These are phyloP conservation scores for Leishmania aethiopica DNA, from an alignment of 208 protist genomes.

Conservation along the genomic window DNA sequence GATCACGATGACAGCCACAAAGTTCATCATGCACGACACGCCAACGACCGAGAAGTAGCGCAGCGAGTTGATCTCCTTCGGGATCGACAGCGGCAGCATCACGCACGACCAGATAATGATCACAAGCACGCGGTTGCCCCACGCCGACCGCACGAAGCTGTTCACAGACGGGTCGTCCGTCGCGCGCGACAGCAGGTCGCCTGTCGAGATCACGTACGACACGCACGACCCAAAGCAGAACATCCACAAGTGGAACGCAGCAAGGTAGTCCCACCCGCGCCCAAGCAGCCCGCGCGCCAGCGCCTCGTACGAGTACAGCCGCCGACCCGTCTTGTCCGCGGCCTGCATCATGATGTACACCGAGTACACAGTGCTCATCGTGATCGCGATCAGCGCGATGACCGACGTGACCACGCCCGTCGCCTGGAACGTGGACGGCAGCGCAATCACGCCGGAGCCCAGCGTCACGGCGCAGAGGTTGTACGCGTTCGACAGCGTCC, in stretches of 20 bases:
- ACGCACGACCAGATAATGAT: constrained; percentile 62
- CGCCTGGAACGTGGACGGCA: constrained; percentile 73
- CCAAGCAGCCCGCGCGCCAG: constrained; percentile 73
- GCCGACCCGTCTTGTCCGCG: constrained; percentile 61
- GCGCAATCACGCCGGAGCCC: constrained; percentile 74
- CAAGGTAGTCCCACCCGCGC: constrained; percentile 75
- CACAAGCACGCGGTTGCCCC: constrained; percentile 66
- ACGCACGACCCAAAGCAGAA: constrained; percentile 88
- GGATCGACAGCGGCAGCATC: constrained; percentile 82
- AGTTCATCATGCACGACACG: constrained; percentile 75
- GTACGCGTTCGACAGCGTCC: constrained; percentile 65
- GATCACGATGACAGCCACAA: constrained; percentile 76
- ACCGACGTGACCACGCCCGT: constrained; percentile 57
- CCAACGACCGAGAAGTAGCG: constrained; percentile 79
- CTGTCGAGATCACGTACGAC: constrained; percentile 82
- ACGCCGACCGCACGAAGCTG: constrained; percentile 41
- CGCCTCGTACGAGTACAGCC: constrained; percentile 61
- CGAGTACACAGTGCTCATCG: constrained; percentile 75
- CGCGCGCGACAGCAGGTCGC: constrained; percentile 57
- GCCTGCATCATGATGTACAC: constrained; percentile 77
- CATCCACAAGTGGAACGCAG: constrained; percentile 76
- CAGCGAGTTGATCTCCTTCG: constrained; percentile 87
- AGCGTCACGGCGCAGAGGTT: constrained; percentile 81
- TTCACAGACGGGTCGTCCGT: constrained; percentile 43
- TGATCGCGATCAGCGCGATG: constrained; percentile 62